phyloP scores from a whole-genome alignment of 371 early-diverging fungal genomes.

The Rhizopus delemar region DNA sequence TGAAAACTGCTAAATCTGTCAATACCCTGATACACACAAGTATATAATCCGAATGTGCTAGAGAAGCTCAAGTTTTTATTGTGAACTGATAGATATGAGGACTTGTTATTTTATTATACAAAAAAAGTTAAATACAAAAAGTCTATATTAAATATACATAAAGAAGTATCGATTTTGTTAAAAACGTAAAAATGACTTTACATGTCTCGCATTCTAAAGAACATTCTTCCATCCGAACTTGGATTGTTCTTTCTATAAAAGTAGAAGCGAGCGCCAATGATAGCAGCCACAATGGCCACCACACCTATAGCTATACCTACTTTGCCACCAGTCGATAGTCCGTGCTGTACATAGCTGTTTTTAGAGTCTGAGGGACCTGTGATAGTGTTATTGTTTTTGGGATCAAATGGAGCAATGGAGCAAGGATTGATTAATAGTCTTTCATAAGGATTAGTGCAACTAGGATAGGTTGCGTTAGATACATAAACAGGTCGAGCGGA shows the following conservation, averaged over 20 bases:
- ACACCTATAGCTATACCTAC: slow-evolving; percentile 48
- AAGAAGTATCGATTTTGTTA: no score
- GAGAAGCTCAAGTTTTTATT: no score
- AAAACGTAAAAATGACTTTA: not conserved
- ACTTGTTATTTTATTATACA: no score
- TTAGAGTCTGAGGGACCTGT: slow-evolving; percentile 2
- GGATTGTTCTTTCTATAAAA: slow-evolving; percentile 7
- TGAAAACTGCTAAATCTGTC: no score
- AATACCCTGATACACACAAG: no score
- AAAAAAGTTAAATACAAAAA: no score
- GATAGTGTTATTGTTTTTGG: slow-evolving; percentile 8
- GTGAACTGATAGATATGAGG: no score
- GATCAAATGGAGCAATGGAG: slow-evolving; percentile 12
- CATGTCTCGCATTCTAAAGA: slow-evolving; percentile 19
- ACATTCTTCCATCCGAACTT: slow-evolving; percentile 4
- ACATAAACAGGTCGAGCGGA: slow-evolving; percentile 14
- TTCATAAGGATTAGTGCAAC: slow-evolving; percentile 14
- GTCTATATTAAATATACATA: no score
- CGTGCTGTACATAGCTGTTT: slow-evolving; percentile 1
- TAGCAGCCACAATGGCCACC: slow-evolving; percentile 28
- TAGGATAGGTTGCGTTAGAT: slow-evolving; percentile 14
- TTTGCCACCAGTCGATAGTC: slow-evolving; percentile 36
- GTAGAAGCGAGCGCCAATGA: slow-evolving; percentile 17
- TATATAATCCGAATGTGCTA: no score
- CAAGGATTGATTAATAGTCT: slow-evolving; percentile 17